Conservation (phyloP, 2,329 filamentous ascomycete genomes). For the Sporothrix pseudoabietina region DNA sequence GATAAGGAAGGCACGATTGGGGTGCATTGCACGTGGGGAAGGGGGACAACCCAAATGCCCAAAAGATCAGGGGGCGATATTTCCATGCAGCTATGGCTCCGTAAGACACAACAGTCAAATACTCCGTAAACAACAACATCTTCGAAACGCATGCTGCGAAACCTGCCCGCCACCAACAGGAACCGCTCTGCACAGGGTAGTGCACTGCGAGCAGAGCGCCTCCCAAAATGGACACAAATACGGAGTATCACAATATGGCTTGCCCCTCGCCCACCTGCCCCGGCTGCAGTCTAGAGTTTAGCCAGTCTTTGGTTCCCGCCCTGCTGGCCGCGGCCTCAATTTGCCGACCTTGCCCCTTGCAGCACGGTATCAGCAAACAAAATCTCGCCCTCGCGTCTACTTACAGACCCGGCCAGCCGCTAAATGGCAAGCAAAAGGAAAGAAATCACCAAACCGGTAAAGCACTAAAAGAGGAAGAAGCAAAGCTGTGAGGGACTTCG, state of each 20-base stretch:
- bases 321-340: constrained; percentile 8
- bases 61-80: neutral
- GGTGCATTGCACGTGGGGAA: constrained; percentile 3
- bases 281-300: neutral
- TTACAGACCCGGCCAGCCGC: constrained; percentile 15
- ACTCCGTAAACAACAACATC: neutral
- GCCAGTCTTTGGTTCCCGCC: neutral
- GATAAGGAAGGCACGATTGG: neutral
- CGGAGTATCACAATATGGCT: neutral
- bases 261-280: neutral
- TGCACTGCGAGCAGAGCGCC: neutral
- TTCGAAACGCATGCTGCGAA: neutral
- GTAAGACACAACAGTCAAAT: neutral
- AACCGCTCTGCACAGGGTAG: neutral
- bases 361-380: constrained; percentile 21
- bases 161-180: neutral
- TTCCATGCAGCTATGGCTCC: neutral
- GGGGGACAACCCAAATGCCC: neutral
- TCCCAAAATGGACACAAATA: constrained; percentile 7
- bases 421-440: neutral
- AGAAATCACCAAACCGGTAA: neutral
- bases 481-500: neutral
- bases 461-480: neutral
- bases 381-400: constrained; percentile 15
- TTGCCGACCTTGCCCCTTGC: constrained; percentile 27